Base-by-base conservation (phyloP, 106 monocot species). In the Iris macrosiphon region DNA sequence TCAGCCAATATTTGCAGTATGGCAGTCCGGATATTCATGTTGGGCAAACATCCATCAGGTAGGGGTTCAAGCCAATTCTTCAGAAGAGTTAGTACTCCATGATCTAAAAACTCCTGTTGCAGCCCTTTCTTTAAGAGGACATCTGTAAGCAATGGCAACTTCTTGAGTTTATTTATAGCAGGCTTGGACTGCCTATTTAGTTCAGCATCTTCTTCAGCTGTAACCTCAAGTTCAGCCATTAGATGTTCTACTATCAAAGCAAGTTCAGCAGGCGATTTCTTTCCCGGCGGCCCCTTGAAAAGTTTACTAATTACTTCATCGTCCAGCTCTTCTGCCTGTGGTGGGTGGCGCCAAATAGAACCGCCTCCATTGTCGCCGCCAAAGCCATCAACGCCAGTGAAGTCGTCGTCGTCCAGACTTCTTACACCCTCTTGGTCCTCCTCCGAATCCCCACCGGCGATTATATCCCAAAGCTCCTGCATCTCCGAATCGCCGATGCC, bases 31-130 rank as follows among this genome's bases (percentile, higher is more conserved):
- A 98, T 85, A 61, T 98, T 98, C 73, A 74, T 98, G 56, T 91
- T 91, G 20, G 98, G 98, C 51, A 91, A 70, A 45, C 98, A 91
- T 59, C 98, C 98, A 83, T 98, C 98, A 39, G 98, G 98, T n/a
- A 98, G 64, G 4, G 98, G 98, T 63, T 98, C 98, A 38, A 98
- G 98, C 98, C 98, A 98, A 55, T 80, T 91, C 56, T 80, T 91
- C 31, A 98, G 49, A n/a, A 91, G 67, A 16, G 91, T 84, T 52
- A 98, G 57, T 15, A 91, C 87, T 61, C 98, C 98, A 81, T 87
- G 98, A 75, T 98, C 98, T 70, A 98, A 69, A 63, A 98, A 98
- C 58, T 87, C 91, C 47, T 75, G 86, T 43, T 98, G 90, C 51
- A 91, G 75, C n/a, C 75, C 72, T 67, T 87, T 98, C 98, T 99